Evolutionary conservation across 352 stramenopile genomes (phyloP).

Genomic region (Aphanomyces invadans): DNA sequence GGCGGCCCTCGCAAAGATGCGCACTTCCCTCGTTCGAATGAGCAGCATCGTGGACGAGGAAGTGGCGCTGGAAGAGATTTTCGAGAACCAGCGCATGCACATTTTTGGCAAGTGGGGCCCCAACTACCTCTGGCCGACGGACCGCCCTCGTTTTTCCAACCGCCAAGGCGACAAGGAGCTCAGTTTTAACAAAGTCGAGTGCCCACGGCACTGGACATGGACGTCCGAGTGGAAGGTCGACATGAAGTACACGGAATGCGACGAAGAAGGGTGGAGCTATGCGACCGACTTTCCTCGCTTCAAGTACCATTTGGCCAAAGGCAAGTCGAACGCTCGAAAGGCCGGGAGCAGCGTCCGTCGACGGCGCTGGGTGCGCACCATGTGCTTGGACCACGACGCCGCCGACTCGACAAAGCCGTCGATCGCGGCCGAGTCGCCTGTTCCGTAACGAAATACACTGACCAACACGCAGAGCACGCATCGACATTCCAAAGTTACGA

Average conservation of each 20-base stretch:
- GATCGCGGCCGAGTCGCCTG: too few relatives aligned
- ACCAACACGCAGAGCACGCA: too few relatives aligned
- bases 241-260: conserved; percentile 83
- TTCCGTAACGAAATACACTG: too few relatives aligned
- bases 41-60: conserved; percentile 23
- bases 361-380: conserved; percentile 81
- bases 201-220: conserved; percentile 76
- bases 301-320: conserved; percentile 67
- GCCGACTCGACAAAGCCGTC: background rate
- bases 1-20: background rate
- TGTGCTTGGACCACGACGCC: conserved; percentile 28
- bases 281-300: conserved; percentile 79
- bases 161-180: conserved; percentile 67
- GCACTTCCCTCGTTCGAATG: conserved; percentile 13
- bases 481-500: too few relatives aligned
- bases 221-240: conserved; percentile 80
- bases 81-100: conserved; percentile 82
- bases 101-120: conserved; percentile 84
- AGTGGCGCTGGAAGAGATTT: conserved; percentile 78
- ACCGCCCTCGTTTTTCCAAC: conserved; percentile 73
- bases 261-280: conserved; percentile 85
- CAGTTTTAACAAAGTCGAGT: conserved; percentile 66
- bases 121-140: conserved; percentile 73
- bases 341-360: conserved; percentile 62
- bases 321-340: conserved; percentile 71